A percentile compares a stretch with the other conserved stretches of the same genome.
Evolutionary conservation across 257 asterid genomes (phyloP).

Genomic region (Solanum verrucosum): DNA sequence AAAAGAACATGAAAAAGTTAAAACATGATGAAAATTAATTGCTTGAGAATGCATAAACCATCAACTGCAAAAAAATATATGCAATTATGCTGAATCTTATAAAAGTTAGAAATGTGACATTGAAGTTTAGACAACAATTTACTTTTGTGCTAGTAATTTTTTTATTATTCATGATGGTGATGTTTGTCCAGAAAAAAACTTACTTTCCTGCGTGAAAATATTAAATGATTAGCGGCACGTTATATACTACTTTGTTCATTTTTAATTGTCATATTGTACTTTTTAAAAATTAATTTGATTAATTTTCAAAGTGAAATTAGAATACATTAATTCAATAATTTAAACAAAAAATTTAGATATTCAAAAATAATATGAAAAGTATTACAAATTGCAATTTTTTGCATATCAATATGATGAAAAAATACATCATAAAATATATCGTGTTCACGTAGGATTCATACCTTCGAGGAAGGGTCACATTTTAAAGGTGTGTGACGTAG

Average conservation of each 20-base stretch:
- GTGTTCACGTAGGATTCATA: neutral
- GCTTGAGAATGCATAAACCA: conserved; percentile 2
- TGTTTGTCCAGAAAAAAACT: neutral
- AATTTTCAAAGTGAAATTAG: too few species aligned
- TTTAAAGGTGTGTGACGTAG: too few species aligned
- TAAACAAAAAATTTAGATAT: too few species aligned
- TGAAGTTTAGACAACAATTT: conserved; percentile 11
- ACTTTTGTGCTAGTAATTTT: conserved; percentile 11
- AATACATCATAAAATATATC: neutral
- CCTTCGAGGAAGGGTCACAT: rapidly evolving
- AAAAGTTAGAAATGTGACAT: conserved; percentile 3
- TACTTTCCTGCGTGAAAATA: neutral
- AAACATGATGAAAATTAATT: neutral
- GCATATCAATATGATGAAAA: too few species aligned
- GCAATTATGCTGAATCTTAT: conserved; percentile 25
- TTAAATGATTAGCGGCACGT: neutral
- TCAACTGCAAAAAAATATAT: conserved; percentile 14
- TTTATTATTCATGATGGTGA: conserved; percentile 13
- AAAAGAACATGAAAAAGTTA: neutral
- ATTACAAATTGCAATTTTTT: too few species aligned
- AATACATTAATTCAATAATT: too few species aligned
- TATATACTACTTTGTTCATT: too few species aligned
- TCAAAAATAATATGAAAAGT: too few species aligned
- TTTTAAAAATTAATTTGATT: too few species aligned
- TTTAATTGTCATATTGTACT: too few species aligned